Conservation (phyloP, 1,139 yeast genomes). For the Scheffersomyces segobiensis region DNA sequence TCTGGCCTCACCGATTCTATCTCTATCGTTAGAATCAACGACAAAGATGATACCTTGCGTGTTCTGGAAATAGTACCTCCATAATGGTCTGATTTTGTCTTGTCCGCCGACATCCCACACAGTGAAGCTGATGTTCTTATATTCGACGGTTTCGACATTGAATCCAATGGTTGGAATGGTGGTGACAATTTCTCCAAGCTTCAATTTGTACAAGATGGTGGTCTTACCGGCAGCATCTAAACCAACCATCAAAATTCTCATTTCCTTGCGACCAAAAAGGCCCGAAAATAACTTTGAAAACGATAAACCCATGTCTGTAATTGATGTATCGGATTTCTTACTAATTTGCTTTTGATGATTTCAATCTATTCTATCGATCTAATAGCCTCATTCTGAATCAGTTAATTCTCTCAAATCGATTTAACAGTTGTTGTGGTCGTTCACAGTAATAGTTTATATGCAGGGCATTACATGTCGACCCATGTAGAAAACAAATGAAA, state of each 20-base stretch:
- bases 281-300: conserved; percentile 82
- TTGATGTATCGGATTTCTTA: neutral
- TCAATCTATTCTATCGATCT: neutral
- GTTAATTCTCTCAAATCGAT: neutral
- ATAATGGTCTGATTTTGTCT: conserved; percentile 44
- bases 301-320: conserved; percentile 69
- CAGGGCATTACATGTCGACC: neutral
- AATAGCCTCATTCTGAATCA: neutral
- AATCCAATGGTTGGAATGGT: conserved; percentile 46
- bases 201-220: conserved; percentile 43
- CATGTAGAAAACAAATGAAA: neutral
- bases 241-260: conserved; percentile 47
- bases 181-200: conserved; percentile 44
- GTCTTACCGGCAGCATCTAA: conserved; percentile 48
- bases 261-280: conserved; percentile 53
- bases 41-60: conserved; percentile 45
- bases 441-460: neutral
- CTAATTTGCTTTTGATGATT: neutral
- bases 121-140: conserved; percentile 42
- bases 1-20: conserved; percentile 45
- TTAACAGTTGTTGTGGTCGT: neutral
- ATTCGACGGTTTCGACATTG: conserved; percentile 44
- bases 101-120: conserved; percentile 51
- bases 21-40: conserved; percentile 45
- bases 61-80: conserved; percentile 47